These are phyloP conservation scores for Beta vulgaris DNA, from an alignment of 148 eudicot genomes.

Conservation along the genomic window DNA sequence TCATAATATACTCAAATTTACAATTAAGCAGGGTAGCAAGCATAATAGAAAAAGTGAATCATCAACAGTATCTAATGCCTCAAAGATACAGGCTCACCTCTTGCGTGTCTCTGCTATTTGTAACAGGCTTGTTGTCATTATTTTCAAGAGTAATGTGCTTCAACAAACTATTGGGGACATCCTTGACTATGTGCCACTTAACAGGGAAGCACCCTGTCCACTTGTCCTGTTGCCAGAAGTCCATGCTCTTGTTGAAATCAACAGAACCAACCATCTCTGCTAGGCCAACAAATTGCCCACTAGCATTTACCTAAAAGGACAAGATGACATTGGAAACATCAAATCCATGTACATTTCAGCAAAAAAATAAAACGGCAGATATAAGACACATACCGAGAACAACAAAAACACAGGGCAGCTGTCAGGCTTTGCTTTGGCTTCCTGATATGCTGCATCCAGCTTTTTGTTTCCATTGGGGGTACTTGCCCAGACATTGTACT, in stretches of 20 bases:
- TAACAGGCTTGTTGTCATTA: constrained; percentile 55
- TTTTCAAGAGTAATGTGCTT: constrained; percentile 47
- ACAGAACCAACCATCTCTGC: constrained; percentile 49
- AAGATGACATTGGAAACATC: background rate
- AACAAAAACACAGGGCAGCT: constrained; percentile 45
- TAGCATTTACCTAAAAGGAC: constrained; percentile 40
- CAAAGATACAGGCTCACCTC: constrained; percentile 27
- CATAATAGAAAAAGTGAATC: background rate
- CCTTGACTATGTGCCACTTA: constrained; percentile 58
- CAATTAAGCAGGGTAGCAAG: background rate
- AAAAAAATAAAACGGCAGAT: background rate
- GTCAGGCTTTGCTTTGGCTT: constrained; percentile 44
- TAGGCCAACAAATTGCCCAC: constrained; percentile 53
- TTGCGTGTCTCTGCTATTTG: constrained; percentile 55
- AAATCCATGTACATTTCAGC: background rate
- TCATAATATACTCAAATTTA: background rate
- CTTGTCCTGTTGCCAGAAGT: constrained; percentile 58
- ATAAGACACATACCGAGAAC: constrained; percentile 38
- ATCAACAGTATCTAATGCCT: background rate
- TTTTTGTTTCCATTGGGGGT: constrained; percentile 54
- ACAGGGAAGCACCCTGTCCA: constrained; percentile 53
- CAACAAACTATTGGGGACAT: constrained; percentile 47
- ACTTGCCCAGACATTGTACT: constrained; percentile 53
- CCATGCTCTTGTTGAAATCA: constrained; percentile 44
- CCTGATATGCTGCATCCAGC: constrained; percentile 49